A percentile compares a stretch with the other conserved stretches of the same genome.
These are phyloP conservation scores for Lophiostoma macrostomum DNA, from an alignment of 495 filamentous ascomycete species.

Conservation along the genomic window DNA sequence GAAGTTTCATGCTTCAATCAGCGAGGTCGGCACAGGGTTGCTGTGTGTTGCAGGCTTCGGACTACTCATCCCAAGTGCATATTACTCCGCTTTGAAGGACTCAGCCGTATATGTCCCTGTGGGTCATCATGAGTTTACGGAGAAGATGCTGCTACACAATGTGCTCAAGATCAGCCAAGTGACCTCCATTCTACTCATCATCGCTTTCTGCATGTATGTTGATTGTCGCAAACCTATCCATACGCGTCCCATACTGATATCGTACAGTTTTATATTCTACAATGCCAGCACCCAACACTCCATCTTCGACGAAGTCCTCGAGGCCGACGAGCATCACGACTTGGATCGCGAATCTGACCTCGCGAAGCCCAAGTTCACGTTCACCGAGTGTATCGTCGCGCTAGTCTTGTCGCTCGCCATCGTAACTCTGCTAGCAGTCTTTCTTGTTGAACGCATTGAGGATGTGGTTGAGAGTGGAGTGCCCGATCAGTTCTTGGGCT, in stretches of 20 bases:
- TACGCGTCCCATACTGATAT: not conserved
- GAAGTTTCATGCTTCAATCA: constrained; percentile 70
- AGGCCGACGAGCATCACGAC: constrained; percentile 68
- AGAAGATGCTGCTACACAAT: constrained; percentile 24
- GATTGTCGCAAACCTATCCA: not conserved
- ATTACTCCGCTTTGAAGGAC: constrained; percentile 40
- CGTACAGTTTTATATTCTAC: constrained; percentile 63
- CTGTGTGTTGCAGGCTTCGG: constrained; percentile 64
- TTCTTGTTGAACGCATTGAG: constrained; percentile 77
- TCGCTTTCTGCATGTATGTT: constrained; percentile 60
- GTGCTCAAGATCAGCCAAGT: constrained; percentile 63
- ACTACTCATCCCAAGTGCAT: constrained; percentile 37
- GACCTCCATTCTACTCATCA: constrained; percentile 71
- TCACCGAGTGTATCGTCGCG: constrained; percentile 69
- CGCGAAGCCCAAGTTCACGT: constrained; percentile 68
- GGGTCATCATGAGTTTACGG: constrained; percentile 28
- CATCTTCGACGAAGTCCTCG: constrained; percentile 71
- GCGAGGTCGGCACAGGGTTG: constrained; percentile 79
- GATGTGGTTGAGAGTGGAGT: constrained; percentile 63
- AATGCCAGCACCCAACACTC: constrained; percentile 79
- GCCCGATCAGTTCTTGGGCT: constrained; percentile 55
- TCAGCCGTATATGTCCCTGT: constrained; percentile 9
- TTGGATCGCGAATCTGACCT: constrained; percentile 63
- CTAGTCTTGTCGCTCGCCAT: constrained; percentile 64
- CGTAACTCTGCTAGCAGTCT: constrained; percentile 77